Base-by-base conservation (phyloP, 129 eudicot species). In the Lonicera japonica region DNA sequence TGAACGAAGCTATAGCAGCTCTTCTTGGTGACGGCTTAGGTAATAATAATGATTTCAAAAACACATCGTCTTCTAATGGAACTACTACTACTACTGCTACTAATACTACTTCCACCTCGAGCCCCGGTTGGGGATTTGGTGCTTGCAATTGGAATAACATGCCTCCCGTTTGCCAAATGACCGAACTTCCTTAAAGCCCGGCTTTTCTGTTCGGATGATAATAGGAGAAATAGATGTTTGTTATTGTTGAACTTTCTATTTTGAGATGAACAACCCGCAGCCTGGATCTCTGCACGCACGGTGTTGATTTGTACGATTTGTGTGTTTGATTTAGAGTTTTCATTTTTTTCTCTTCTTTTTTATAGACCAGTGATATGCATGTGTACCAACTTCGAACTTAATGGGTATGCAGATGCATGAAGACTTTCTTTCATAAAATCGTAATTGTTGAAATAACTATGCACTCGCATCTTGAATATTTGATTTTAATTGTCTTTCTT, bases 11-110 rank as follows among this genome's bases (percentile, higher is more conserved):
- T 40, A 66, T 54, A 0, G 62, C 62, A 0, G 23, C 54, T 21
- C 62, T 41, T 38, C 62, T 66, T 21, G 54, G 54, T 16, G 71
- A 66, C 25, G 71, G 55, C 39, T 55, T 55, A 5, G 36, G 36
- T 29, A 29, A 29, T 43, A 21, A 17, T 22, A 8, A 16, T 13
- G 17, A 38, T 21, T 7, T n/a, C 54, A 36, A 40, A 2, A 29
- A 29, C 2, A 29, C 2, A 2, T 1, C 36, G 2, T 29, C 2
- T 29, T 29, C 36, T 29, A 29, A 29, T 29, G 36, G 36, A 29
- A 29, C 6, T 29, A 29, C 36, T 29, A 29, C 36, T 29, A 29
- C 36, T 29, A 29, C 36, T 29, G 6, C 36, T 29, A 29, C 36
- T 29, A 52, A 15, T 20, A 2, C 14, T 43, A 8, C 62, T 52